Evolutionary conservation across 305 asterid genomes (phyloP), one percentile per base, ranked within the genome.

Genomic region (Ajuga reptans): DNA sequence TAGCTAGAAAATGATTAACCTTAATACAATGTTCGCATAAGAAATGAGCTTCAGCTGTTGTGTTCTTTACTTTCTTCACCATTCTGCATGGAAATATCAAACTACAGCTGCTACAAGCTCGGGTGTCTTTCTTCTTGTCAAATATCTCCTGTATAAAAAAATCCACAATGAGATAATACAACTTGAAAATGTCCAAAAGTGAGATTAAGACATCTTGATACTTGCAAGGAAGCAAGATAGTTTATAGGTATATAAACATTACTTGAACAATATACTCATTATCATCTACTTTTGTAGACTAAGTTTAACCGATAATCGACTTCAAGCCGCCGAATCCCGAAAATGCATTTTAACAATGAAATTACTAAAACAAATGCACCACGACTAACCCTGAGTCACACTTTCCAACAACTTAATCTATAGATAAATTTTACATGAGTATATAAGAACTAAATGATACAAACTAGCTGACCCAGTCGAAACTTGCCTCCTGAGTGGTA

Each of bases 11-110:
- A 55, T 55, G 64, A 15, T 36, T 69, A 59, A 94, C 99, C 99
- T 91, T 89, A 52, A 78, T 64, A 75, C 99, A 94, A 66, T 89
- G 93, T 76, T 83, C 96, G 64, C 99, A 94, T 73, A 87, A 68
- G 77, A 76, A 79, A 64, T 77, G 83, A 27, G 82, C 43, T 68
- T 83, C 68, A 59, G 83, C 73, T 55, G 73, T 72, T 58, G 81
- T 39, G 54, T 75, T 74, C 71, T 79, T 84, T 42, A 84, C 72
- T 85, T 79, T 87, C 85, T 86, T 91, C 89, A 87, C 74, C 83
- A 82, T 79, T 83, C 84, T 84, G 73, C 75, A 72, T 21, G 90
- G 92, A 72, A 85, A 81, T 17, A 64, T 76, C 84, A 87, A 64
- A 47, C 86, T 84, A 64, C 97, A 94, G 87, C 97, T 85, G 73